Conservation (phyloP, 495 filamentous ascomycete species). For the Podospora conica region DNA sequence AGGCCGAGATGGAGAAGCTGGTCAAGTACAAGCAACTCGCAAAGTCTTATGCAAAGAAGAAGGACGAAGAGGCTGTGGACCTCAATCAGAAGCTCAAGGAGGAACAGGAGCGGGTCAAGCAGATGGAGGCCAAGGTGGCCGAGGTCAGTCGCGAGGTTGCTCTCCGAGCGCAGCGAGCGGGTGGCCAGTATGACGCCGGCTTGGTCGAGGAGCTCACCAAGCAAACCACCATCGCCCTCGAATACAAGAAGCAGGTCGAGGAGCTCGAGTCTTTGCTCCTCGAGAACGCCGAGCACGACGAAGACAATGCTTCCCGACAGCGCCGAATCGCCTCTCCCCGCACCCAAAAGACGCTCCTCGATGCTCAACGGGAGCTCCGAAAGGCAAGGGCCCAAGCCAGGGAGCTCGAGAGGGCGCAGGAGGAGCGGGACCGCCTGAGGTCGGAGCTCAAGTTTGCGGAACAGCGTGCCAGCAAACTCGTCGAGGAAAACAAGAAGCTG, state of each 20-base stretch:
- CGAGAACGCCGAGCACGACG: slow-evolving; percentile 31
- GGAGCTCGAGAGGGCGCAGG: slow-evolving; percentile 42
- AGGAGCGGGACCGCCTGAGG: slow-evolving; percentile 43
- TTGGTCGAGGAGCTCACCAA: slow-evolving; percentile 54
- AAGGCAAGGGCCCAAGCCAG: slow-evolving; percentile 44
- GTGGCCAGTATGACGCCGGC: slow-evolving; percentile 42
- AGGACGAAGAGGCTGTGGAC: slow-evolving; percentile 72
- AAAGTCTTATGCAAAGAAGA: slow-evolving; percentile 83
- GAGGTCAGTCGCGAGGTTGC: slow-evolving; percentile 53
- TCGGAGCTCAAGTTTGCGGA: slow-evolving; percentile 43
- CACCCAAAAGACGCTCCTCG: slow-evolving; percentile 42
- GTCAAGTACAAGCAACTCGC: slow-evolving; percentile 75
- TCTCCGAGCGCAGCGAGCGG: slow-evolving; percentile 29
- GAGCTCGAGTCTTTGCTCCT: slow-evolving; percentile 50
- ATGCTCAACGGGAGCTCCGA: slow-evolving; percentile 42
- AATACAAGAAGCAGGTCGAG: slow-evolving; percentile 62
- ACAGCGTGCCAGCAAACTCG: slow-evolving; percentile 35
- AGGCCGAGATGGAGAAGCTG: slow-evolving; percentile 68
- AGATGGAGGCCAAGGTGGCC: slow-evolving; percentile 52
- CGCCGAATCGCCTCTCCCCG: slow-evolving; percentile 34
- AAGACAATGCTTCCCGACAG: slow-evolving; percentile 24
- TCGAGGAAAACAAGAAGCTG: slow-evolving; percentile 42
- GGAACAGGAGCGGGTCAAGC: slow-evolving; percentile 47
- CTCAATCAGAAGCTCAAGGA: slow-evolving; percentile 66
- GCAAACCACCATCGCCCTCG: slow-evolving; percentile 60